Base-by-base conservation (phyloP, 2,329 filamentous ascomycete species). In the Monilinia fructicola region DNA sequence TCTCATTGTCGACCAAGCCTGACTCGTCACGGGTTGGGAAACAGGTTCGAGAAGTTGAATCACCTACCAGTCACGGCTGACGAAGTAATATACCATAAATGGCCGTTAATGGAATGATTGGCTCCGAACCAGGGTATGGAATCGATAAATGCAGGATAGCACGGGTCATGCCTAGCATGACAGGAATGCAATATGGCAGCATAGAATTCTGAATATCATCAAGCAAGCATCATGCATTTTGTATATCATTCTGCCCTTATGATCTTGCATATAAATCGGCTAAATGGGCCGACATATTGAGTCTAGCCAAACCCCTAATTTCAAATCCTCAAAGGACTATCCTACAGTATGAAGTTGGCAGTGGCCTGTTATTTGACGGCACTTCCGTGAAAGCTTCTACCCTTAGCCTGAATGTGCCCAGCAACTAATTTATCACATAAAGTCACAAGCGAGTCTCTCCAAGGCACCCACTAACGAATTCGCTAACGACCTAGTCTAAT, bases 361-460 rank as follows among this genome's bases (percentile, higher is more conserved):
- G 10, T 50, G 23, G 1, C 2, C n/a, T 23, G n/a, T 23, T 23
- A 50, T 10, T 23, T 1, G 6, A 23, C 23, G 46, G 10, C 0
- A 1, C 46, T 23, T 12, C 23, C 0, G n/a, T n/a, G 46, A 10
- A 11, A 10, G n/a, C 2, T 23, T 9, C 2, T 23, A 2, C 21
- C 10, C n/a, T 4, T 2, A 12, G 2, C 11, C 7, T 12, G 11
- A 10, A 23, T 7, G 0, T 12, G 1, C 7, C 0, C 10, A 50
- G 11, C 2, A 50, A 23, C 21, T 11, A n/a, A 10, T 46, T 21
- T 21, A n/a, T 46, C 18, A 21, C 4, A 18, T 46, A 7, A n/a
- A n/a, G n/a, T n/a, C 6, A 46, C 21, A 21, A 46, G 44, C 44
- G 44, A 46, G 44, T 10, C 44, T 46, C 4, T 42, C 40, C 2